These are phyloP conservation scores for Parathielavia appendiculata DNA, from an alignment of 495 filamentous ascomycete species.

Conservation along the genomic window DNA sequence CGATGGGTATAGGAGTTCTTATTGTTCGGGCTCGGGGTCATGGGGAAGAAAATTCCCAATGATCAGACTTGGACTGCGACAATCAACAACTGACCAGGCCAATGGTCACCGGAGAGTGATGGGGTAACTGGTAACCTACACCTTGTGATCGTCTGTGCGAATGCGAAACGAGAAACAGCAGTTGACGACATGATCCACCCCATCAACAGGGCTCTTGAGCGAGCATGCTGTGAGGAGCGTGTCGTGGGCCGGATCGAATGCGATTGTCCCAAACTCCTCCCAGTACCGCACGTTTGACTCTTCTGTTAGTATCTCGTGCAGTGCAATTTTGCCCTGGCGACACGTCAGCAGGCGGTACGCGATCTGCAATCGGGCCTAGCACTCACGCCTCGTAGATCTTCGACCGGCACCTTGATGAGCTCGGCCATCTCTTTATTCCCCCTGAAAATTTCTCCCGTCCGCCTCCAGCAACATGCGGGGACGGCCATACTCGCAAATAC, in stretches of 20 bases:
- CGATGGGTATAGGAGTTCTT: neutral
- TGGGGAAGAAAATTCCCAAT: slow-evolving; percentile 93
- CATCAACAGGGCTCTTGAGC: slow-evolving; percentile 77
- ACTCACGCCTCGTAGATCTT: slow-evolving; percentile 83
- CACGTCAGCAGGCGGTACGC: slow-evolving; percentile 2
- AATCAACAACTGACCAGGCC: slow-evolving; percentile 1
- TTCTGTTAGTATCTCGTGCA: slow-evolving; percentile 94
- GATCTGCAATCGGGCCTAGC: neutral
- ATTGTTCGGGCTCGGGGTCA: slow-evolving; percentile 37
- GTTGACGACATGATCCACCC: slow-evolving; percentile 65
- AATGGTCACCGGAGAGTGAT: neutral
- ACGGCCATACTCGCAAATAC: slow-evolving; percentile 99
- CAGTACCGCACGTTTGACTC: slow-evolving; percentile 94
- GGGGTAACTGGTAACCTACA: slow-evolving; percentile 54
- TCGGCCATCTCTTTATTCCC: slow-evolving; percentile 99
- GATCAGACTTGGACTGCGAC: slow-evolving; percentile 76
- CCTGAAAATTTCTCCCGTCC: slow-evolving; percentile 95
- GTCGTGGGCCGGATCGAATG: slow-evolving; percentile 93
- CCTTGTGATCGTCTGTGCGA: slow-evolving; percentile 86
- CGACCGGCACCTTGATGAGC: slow-evolving; percentile 87
- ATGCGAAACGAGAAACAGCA: slow-evolving; percentile 99
- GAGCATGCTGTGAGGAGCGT: slow-evolving; percentile 93
- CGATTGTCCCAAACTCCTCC: slow-evolving; percentile 99
- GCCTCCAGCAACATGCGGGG: slow-evolving; percentile 93
- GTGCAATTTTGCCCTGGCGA: slow-evolving; percentile 78